Evolutionary conservation across 2,329 filamentous ascomycete species (phyloP).

Genomic region (Chaetomiaceae sp.): DNA sequence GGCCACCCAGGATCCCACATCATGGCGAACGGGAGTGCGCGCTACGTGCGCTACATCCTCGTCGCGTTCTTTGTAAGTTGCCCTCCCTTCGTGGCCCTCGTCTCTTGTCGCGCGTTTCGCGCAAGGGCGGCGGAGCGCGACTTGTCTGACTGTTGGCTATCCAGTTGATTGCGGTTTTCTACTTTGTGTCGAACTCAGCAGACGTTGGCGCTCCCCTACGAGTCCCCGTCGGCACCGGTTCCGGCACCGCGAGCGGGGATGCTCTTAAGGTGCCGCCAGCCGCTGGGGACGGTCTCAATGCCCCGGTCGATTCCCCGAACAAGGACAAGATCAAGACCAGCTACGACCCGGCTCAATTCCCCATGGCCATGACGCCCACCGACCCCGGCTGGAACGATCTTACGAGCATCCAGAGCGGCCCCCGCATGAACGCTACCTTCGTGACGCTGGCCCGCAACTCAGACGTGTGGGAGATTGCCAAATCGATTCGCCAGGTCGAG

Average conservation of each 20-base stretch:
- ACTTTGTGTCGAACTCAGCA: slow-evolving; percentile 62
- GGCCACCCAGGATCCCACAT: slow-evolving; percentile 1
- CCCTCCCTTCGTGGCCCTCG: too few species aligned
- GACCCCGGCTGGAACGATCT: slow-evolving; percentile 50
- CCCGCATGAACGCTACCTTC: slow-evolving; percentile 93
- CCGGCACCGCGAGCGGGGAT: slow-evolving; percentile 1
- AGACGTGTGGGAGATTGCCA: slow-evolving; percentile 94
- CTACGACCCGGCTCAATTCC: slow-evolving; percentile 37
- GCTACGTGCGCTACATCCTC: slow-evolving; percentile 71
- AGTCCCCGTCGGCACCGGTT: slow-evolving; percentile 31
- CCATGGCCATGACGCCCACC: slow-evolving; percentile 47
- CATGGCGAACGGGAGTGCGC: slow-evolving; percentile 63
- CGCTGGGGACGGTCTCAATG: neutral
- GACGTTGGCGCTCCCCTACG: slow-evolving; percentile 38
- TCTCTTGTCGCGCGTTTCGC: slow-evolving; percentile 1
- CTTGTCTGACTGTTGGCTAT: slow-evolving; percentile 7
- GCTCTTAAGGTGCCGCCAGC: slow-evolving; percentile 24
- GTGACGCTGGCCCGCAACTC: slow-evolving; percentile 89
- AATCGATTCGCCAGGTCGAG: slow-evolving; percentile 92
- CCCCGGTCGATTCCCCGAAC: slow-evolving; percentile 10
- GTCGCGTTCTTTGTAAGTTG: slow-evolving; percentile 79
- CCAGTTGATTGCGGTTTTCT: slow-evolving; percentile 65
- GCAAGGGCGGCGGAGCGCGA: slow-evolving; percentile 5
- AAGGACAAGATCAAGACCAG: slow-evolving; percentile 26
- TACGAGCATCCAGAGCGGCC: slow-evolving; percentile 51